These are phyloP conservation scores for Fusarium brevicatenulatum DNA, from an alignment of 2,329 filamentous ascomycete species.

Conservation along the genomic window DNA sequence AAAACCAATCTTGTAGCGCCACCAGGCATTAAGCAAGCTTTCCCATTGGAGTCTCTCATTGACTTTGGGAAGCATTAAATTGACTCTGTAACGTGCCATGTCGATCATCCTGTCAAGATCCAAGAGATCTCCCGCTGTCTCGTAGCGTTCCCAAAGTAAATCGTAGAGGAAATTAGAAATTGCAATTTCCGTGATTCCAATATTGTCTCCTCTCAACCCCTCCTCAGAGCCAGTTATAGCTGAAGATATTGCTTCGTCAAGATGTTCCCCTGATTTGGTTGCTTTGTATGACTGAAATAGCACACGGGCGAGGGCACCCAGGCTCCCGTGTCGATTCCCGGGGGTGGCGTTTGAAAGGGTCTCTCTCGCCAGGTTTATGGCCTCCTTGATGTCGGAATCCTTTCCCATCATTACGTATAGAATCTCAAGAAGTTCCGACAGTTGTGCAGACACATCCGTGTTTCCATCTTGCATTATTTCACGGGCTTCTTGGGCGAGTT, in stretches of 20 bases:
- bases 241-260: neutral
- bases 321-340: neutral
- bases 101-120: neutral
- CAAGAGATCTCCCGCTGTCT: neutral
- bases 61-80: neutral
- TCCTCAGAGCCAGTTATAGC: neutral
- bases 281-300: neutral
- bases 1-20: neutral
- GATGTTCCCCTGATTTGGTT: neutral
- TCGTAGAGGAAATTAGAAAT: neutral
- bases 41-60: neutral
- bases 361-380: neutral
- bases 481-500: neutral
- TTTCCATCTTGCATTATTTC: neutral
- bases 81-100: neutral
- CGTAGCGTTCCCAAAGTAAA: neutral
- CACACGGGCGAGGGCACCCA: neutral
- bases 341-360: neutral
- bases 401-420: neutral
- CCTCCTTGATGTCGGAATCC: neutral
- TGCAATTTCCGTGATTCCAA: neutral
- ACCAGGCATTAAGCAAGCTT: neutral
- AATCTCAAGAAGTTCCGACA: neutral
- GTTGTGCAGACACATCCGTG: neutral
- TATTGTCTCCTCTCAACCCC: neutral